Percentiles rank a stretch among this genome's conserved stretches.
These are phyloP conservation scores for Tothia fuscella DNA, from an alignment of 2,329 filamentous ascomycete species.

Conservation along the genomic window DNA sequence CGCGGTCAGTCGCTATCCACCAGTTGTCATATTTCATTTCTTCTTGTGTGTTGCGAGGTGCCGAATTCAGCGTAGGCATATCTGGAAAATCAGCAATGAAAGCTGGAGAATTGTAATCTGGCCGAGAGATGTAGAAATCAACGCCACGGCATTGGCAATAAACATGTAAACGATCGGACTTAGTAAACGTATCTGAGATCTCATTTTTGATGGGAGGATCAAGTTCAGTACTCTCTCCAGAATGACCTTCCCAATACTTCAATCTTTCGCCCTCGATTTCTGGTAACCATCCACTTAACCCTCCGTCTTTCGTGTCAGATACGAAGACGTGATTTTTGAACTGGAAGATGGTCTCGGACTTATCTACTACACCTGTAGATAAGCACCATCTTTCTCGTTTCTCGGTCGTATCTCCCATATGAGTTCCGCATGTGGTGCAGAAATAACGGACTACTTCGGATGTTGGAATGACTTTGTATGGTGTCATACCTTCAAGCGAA, in stretches of 20 bases:
- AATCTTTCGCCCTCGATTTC: slow-evolving; percentile 11
- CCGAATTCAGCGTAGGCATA: slow-evolving; percentile 37
- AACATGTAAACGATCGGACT: slow-evolving; percentile 17
- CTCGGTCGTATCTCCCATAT: slow-evolving; percentile 19
- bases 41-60: slow-evolving; percentile 30
- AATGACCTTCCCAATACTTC: slow-evolving; percentile 17
- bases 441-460: slow-evolving; percentile 31
- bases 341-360: slow-evolving; percentile 19
- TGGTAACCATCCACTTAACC: slow-evolving; percentile 23
- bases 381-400: slow-evolving; percentile 16
- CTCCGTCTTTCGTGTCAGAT: slow-evolving; percentile 25
- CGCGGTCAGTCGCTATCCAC: slow-evolving; percentile 41
- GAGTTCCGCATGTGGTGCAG: slow-evolving; percentile 39
- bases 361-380: slow-evolving; percentile 20
- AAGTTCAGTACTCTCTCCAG: slow-evolving; percentile 13
- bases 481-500: slow-evolving; percentile 25
- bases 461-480: slow-evolving; percentile 32
- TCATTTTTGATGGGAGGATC: neutral
- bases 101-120: slow-evolving; percentile 33
- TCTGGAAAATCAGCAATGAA: slow-evolving; percentile 42
- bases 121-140: slow-evolving; percentile 45
- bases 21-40: slow-evolving; percentile 44
- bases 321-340: slow-evolving; percentile 22
- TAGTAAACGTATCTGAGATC: neutral
- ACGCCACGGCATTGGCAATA: slow-evolving; percentile 45